Conservation (phyloP, 495 filamentous ascomycete genomes). For the Parathielavia appendiculata region DNA sequence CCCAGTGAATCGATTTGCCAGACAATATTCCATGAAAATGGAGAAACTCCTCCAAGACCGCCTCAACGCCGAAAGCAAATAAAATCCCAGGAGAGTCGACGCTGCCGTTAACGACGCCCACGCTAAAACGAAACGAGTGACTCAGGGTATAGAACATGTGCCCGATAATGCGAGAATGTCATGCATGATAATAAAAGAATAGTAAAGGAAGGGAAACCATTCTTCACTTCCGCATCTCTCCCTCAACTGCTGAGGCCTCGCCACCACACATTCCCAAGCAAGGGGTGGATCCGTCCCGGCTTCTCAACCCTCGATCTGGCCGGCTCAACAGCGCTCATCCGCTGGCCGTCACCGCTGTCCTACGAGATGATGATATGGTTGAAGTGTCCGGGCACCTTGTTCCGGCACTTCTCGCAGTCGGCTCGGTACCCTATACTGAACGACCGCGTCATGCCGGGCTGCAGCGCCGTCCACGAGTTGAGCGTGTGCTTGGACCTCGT, state of each 20-base stretch:
- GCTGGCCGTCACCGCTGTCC: conserved; percentile 20
- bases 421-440: conserved; percentile 81
- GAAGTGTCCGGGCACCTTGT: conserved; percentile 78
- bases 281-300: background rate
- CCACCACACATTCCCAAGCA: background rate
- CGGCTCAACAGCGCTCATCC: conserved; percentile 11
- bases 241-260: background rate
- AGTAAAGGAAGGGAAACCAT: no score
- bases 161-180: background rate
- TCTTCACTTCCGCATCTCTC: background rate
- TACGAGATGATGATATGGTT: conserved; percentile 69
- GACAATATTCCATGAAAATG: conserved; percentile 1
- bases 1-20: conserved; percentile 15
- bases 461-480: conserved; percentile 44
- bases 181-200: background rate
- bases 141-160: background rate
- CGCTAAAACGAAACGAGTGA: background rate
- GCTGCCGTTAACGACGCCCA: background rate
- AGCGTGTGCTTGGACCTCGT: conserved; percentile 45
- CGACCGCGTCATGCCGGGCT: conserved; percentile 55
- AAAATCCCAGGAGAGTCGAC: background rate
- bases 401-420: conserved; percentile 80
- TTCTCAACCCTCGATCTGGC: conserved; percentile 11
- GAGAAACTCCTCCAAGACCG: background rate
- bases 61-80: background rate